Conservation (phyloP, 305 asterid species). For the Solanum hybrid region DNA sequence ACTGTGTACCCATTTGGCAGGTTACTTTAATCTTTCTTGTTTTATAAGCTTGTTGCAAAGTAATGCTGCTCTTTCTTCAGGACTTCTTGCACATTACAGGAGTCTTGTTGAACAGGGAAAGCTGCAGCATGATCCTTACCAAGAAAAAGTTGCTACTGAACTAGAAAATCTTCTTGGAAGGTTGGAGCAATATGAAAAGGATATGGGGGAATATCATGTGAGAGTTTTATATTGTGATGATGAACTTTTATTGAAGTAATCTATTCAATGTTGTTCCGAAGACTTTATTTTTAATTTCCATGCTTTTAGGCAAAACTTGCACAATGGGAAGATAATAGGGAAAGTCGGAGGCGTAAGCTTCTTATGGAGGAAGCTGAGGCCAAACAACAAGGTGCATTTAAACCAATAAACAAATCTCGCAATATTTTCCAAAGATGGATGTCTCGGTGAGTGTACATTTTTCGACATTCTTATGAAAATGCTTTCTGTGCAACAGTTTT, state of each 20-base stretch:
- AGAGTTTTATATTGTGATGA: conserved; percentile 11
- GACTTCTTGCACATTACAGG: conserved; percentile 66
- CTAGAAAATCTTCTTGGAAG: conserved; percentile 70
- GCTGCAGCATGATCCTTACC: conserved; percentile 74
- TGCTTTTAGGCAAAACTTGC: conserved; percentile 50
- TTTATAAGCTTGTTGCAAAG: conserved; percentile 15
- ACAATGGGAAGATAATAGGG: conserved; percentile 74
- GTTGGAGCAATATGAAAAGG: conserved; percentile 75
- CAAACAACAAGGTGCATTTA: conserved; percentile 44
- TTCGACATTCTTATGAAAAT: background rate
- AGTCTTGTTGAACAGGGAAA: conserved; percentile 75
- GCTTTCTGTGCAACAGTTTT: background rate
- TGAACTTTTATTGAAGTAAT: conserved; percentile 2
- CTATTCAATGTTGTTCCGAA: conserved; percentile 9
- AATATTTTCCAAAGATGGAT: conserved; percentile 62
- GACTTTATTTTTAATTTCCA: conserved; percentile 8
- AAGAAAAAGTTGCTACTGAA: conserved; percentile 75
- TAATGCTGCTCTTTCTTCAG: conserved; percentile 29
- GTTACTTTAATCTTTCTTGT: background rate
- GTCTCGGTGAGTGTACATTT: conserved; percentile 43
- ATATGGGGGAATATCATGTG: conserved; percentile 84
- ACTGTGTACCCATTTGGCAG: background rate
- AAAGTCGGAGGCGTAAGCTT: conserved; percentile 55
- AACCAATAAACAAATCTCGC: conserved; percentile 35
- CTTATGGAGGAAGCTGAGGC: conserved; percentile 72